These are phyloP conservation scores for Trichophaea hybrida DNA, from an alignment of 2,329 filamentous ascomycete genomes.

Conservation along the genomic window DNA sequence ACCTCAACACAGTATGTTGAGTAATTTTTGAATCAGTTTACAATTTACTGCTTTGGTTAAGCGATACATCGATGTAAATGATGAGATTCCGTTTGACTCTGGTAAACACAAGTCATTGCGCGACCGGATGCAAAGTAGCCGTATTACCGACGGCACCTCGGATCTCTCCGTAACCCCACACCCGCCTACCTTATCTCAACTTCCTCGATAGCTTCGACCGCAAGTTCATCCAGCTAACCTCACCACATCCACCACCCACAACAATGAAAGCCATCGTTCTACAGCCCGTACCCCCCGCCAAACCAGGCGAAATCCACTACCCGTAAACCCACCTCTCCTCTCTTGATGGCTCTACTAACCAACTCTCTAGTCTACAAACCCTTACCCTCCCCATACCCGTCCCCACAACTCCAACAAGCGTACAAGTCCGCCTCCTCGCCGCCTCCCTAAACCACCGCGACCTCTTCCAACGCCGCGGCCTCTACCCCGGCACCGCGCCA, in stretches of 20 bases:
- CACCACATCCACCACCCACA: not conserved
- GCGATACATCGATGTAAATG: not conserved
- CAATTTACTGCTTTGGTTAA: no score
- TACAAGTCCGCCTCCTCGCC: conserved; percentile 62
- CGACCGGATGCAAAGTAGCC: conserved; percentile 8
- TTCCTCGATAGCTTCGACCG: not conserved
- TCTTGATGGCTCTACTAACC: not conserved
- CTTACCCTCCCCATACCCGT: conserved; percentile 47
- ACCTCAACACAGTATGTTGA: no score
- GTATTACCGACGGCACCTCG: conserved; percentile 16
- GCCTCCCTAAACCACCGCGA: conserved; percentile 89
- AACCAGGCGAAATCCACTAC: conserved; percentile 79
- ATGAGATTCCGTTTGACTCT: not conserved
- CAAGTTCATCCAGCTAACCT: not conserved
- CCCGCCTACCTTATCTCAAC: conserved; percentile 11
- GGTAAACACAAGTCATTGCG: not conserved
- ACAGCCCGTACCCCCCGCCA: conserved; percentile 42
- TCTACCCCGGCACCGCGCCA: conserved; percentile 78
- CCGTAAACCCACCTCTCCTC: conserved; percentile 38
- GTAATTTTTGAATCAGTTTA: no score
- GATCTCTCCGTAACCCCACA: conserved; percentile 8
- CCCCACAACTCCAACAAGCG: conserved; percentile 46
- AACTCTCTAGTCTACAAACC: conserved; percentile 40
- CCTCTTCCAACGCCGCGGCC: conserved; percentile 80
- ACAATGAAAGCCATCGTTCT: conserved; percentile 4